Percentiles rank a stretch among this genome's conserved stretches.
Conservation (phyloP, 2,329 filamentous ascomycete genomes). For the Aspergillus brunneoviolaceus region DNA sequence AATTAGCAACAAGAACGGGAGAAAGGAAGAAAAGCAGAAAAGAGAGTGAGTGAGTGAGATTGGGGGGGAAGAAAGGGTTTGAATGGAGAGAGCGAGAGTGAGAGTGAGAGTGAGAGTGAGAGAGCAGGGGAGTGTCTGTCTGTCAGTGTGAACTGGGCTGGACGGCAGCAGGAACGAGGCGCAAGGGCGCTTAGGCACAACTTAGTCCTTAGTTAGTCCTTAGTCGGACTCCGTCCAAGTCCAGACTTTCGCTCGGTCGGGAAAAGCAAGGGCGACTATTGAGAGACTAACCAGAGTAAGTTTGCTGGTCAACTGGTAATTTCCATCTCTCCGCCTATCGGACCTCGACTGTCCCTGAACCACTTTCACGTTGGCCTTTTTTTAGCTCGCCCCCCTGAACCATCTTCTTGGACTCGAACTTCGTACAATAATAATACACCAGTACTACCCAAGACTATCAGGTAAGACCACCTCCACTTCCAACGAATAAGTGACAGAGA, state of each 20-base stretch:
- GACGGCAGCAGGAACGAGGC: slow-evolving; percentile 14
- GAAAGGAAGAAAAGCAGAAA: slow-evolving; percentile 5
- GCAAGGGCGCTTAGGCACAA: slow-evolving; percentile 22
- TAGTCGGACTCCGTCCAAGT: background rate
- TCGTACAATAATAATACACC: too few species aligned
- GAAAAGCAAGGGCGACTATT: slow-evolving; percentile 8
- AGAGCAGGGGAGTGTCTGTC: background rate
- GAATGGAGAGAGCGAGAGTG: slow-evolving; percentile 5
- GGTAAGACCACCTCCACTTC: too few species aligned
- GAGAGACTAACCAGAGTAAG: background rate
- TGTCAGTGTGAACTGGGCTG: slow-evolving; percentile 1
- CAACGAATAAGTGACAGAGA: background rate
- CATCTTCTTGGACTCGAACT: background rate
- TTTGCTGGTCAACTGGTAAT: slow-evolving; percentile 12
- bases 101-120: background rate
- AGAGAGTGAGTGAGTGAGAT: background rate
- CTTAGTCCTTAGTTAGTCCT: too few species aligned
- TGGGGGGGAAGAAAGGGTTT: slow-evolving; percentile 1
- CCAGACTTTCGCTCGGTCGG: background rate
- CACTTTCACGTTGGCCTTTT: slow-evolving; percentile 2
- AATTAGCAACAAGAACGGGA: slow-evolving; percentile 13
- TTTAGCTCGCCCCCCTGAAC: slow-evolving; percentile 6
- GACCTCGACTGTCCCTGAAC: slow-evolving; percentile 12
- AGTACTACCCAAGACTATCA: background rate
- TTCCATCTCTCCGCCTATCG: slow-evolving; percentile 16